A percentile compares a stretch with the other conserved stretches of the same genome.
These are phyloP conservation scores for Pugionium cornutum DNA, from an alignment of 345 rosid species.

Conservation along the genomic window DNA sequence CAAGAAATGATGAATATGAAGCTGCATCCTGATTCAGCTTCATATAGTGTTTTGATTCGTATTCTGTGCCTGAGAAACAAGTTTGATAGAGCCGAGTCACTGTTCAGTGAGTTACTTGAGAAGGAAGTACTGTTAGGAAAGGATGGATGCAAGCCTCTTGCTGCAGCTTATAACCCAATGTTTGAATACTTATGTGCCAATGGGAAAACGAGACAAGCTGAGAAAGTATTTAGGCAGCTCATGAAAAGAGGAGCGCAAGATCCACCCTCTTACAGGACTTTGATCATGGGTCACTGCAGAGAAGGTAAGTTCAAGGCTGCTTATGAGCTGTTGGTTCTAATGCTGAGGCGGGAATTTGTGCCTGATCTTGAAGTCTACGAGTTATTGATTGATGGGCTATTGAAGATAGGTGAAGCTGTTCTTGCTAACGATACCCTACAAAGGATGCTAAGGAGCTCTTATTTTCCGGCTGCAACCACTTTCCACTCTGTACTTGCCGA, in stretches of 20 bases:
- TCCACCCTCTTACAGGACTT: slow-evolving; percentile 62
- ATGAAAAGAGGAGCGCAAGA: slow-evolving; percentile 82
- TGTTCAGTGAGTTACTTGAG: slow-evolving; percentile 58
- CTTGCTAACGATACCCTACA: slow-evolving; percentile 60
- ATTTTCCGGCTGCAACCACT: slow-evolving; percentile 58
- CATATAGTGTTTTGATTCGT: slow-evolving; percentile 71
- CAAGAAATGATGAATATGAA: slow-evolving; percentile 52
- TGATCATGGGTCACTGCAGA: slow-evolving; percentile 74
- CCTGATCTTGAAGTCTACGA: slow-evolving; percentile 66
- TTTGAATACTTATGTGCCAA: slow-evolving; percentile 66
- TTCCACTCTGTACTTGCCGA: slow-evolving; percentile 61
- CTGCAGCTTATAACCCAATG: slow-evolving; percentile 77
- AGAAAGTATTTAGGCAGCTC: slow-evolving; percentile 71
- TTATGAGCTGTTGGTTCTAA: slow-evolving; percentile 63
- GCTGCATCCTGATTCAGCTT: slow-evolving; percentile 71
- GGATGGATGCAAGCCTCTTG: slow-evolving; percentile 62
- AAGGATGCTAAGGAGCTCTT: slow-evolving; percentile 72
- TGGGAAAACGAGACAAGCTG: slow-evolving; percentile 72
- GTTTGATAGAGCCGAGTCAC: slow-evolving; percentile 62
- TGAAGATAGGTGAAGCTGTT: slow-evolving; percentile 57
- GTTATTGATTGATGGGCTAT: slow-evolving; percentile 58
- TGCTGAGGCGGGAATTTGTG: slow-evolving; percentile 66
- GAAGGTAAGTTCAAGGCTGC: slow-evolving; percentile 64
- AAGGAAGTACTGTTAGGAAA: slow-evolving; percentile 51
- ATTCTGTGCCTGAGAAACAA: slow-evolving; percentile 56